Percentiles rank a stretch among this genome's conserved stretches.
Conservation (phyloP, 768 basidiomycete species). For the Crassisporium funariophilum region DNA sequence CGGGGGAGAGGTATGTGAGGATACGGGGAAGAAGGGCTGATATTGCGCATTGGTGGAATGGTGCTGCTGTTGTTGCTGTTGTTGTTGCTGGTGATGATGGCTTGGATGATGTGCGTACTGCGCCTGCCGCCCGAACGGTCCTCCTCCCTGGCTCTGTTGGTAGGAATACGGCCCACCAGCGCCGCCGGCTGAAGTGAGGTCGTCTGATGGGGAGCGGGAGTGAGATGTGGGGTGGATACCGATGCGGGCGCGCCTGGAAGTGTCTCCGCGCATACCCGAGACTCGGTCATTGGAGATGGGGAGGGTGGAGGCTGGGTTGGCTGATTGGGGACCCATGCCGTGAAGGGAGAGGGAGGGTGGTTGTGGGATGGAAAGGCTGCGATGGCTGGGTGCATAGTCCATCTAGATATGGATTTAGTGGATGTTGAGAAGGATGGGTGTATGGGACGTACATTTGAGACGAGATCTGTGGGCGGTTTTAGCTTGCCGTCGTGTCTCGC, state of each 20-base stretch:
- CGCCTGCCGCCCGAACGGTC: conserved; percentile 9
- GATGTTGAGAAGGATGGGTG: conserved; percentile 3
- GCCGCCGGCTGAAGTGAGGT: conserved; percentile 14
- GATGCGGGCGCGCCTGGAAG: conserved; percentile 7
- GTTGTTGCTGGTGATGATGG: conserved; percentile 8
- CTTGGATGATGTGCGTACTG: conserved; percentile 12
- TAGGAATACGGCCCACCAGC: conserved; percentile 11
- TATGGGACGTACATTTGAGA: conserved; percentile 19
- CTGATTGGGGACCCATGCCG: conserved; percentile 22
- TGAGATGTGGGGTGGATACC: conserved; percentile 12
- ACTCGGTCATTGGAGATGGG: conserved; percentile 12
- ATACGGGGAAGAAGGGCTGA: conserved; percentile 28
- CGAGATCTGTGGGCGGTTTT: conserved; percentile 27
- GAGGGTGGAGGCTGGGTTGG: conserved; percentile 17
- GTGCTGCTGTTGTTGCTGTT: conserved; percentile 15
- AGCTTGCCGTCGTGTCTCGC: conserved; percentile 32
- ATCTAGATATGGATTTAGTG: conserved; percentile 13
- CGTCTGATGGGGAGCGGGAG: conserved; percentile 20
- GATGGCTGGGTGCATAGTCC: conserved; percentile 24
- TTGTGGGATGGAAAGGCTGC: conserved; percentile 30
- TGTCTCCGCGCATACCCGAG: conserved; percentile 9
- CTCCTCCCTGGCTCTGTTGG: conserved; percentile 8
- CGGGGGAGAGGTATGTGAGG: conserved; percentile 26
- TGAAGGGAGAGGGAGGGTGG: conserved; percentile 31
- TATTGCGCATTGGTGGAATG: conserved; percentile 25